Percentiles rank a stretch among this genome's conserved stretches.
Conservation (phyloP, 495 filamentous ascomycete genomes). For the Penicillium salamii region DNA sequence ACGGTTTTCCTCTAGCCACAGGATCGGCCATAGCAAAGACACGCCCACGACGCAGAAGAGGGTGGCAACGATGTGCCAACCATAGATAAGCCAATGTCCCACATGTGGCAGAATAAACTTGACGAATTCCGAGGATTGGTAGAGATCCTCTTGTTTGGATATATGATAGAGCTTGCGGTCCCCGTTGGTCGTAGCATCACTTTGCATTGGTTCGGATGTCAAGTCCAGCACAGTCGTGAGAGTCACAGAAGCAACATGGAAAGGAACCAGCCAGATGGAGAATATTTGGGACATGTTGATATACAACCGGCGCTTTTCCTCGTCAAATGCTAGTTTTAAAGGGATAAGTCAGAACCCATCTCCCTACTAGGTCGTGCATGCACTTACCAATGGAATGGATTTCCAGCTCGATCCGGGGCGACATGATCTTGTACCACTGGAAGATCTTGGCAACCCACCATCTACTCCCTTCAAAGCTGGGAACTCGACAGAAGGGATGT, state of each 20-base stretch:
- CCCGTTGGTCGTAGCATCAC: conserved; percentile 23
- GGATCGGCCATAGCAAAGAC: conserved; percentile 49
- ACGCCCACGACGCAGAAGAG: conserved; percentile 59
- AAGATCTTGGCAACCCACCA: conserved; percentile 65
- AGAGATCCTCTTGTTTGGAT: conserved; percentile 72
- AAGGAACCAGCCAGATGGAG: conserved; percentile 72
- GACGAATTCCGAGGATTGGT: conserved; percentile 75
- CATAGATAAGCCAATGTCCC: conserved; percentile 44
- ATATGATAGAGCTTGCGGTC: conserved; percentile 60
- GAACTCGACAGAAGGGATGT: conserved; percentile 78
- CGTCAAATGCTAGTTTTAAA: conserved; percentile 60
- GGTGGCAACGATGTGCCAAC: conserved; percentile 62
- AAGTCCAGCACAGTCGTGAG: conserved; percentile 74
- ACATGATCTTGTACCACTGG: conserved; percentile 84
- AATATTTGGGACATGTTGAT: conserved; percentile 69
- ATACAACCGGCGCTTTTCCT: conserved; percentile 62
- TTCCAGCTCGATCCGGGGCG: conserved; percentile 65
- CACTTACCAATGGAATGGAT: conserved; percentile 65
- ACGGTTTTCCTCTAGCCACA: conserved; percentile 45
- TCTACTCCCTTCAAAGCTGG: conserved; percentile 54
- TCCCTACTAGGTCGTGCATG: background rate
- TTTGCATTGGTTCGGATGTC: conserved; percentile 22
- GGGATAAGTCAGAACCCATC: background rate
- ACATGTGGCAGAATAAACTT: conserved; percentile 56
- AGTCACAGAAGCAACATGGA: conserved; percentile 61